Conservation (phyloP, 495 filamentous ascomycete genomes). For the Aspergillus olivimuriae region DNA sequence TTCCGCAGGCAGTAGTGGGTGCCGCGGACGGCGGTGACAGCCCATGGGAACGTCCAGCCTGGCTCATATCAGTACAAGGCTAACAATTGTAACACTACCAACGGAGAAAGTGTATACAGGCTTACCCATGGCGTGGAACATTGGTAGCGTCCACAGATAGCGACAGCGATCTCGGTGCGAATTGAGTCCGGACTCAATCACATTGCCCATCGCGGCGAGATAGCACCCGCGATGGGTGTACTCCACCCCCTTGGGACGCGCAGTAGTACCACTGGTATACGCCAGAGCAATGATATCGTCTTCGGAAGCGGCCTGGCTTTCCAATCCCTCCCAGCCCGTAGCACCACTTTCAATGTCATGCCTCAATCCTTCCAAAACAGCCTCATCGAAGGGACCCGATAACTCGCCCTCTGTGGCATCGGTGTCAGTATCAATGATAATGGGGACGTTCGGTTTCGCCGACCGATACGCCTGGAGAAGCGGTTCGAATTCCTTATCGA, state of each 20-base stretch:
- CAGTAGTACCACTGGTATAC: conserved; percentile 93
- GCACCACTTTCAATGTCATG: conserved; percentile 56
- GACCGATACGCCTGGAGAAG: conserved; percentile 61
- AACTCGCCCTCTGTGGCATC: conserved; percentile 69
- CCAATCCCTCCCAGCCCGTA: conserved; percentile 72
- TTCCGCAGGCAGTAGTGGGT: conserved; percentile 94
- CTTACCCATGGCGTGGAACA: conserved; percentile 89
- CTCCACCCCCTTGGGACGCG: conserved; percentile 86
- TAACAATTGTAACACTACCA: not conserved
- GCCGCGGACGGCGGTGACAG: conserved; percentile 83
- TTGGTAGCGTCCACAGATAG: conserved; percentile 89
- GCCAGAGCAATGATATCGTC: conserved; percentile 76
- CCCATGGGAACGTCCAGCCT: conserved; percentile 80
- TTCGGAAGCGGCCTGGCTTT: conserved; percentile 62
- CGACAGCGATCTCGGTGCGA: conserved; percentile 57
- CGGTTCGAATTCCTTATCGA: conserved; percentile 68
- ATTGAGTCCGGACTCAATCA: conserved; percentile 85
- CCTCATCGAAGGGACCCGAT: conserved; percentile 75
- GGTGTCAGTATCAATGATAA: conserved; percentile 82
- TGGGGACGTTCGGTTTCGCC: conserved; percentile 50
- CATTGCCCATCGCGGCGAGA: conserved; percentile 74
- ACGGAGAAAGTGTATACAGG: not conserved
- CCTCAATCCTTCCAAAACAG: conserved; percentile 70
- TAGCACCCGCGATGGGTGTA: conserved; percentile 87
- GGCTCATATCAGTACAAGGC: not conserved